Conservation (phyloP, 1,284 basidiomycete species). For the Amylostereum areolatum region DNA sequence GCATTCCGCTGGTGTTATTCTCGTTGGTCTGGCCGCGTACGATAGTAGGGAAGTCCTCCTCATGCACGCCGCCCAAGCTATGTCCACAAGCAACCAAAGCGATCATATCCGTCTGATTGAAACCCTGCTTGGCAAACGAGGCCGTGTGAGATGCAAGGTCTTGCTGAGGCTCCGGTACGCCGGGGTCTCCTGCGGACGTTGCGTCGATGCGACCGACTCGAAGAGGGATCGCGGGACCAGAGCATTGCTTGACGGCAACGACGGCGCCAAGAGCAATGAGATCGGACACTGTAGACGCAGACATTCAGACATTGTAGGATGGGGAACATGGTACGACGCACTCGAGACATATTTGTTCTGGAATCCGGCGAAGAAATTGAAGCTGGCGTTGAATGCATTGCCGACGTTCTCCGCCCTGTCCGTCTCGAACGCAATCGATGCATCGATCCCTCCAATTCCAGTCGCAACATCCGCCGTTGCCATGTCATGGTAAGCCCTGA, state of each 20-base stretch:
- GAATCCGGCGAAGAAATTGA: slow-evolving; percentile 10
- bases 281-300: slow-evolving; percentile 18
- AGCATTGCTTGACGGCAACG: slow-evolving; percentile 17
- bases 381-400: slow-evolving; percentile 18
- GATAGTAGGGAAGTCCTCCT: slow-evolving; percentile 20
- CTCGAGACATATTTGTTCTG: slow-evolving; percentile 7
- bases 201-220: slow-evolving; percentile 22
- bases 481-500: slow-evolving; percentile 20
- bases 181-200: slow-evolving; percentile 14
- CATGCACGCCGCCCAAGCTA: slow-evolving; percentile 21
- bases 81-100: slow-evolving; percentile 22
- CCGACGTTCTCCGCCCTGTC: slow-evolving; percentile 18
- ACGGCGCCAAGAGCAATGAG: slow-evolving; percentile 19
- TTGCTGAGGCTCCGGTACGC: slow-evolving; percentile 22
- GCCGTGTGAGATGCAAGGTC: slow-evolving; percentile 12
- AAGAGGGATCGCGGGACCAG: slow-evolving; percentile 16
- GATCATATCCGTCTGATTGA: slow-evolving; percentile 20
- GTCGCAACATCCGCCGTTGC: slow-evolving; percentile 17
- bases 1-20: slow-evolving; percentile 4
- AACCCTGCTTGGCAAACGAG: slow-evolving; percentile 18
- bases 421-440: slow-evolving; percentile 20
- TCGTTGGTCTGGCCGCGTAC: slow-evolving; percentile 7
- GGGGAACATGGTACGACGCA: background rate
- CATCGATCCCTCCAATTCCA: slow-evolving; percentile 23
- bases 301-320: background rate